Percentiles rank a stretch among this genome's conserved stretches.
Evolutionary conservation across 352 stramenopile genomes (phyloP).

Genomic region (Nannochloropsis limnetica): DNA sequence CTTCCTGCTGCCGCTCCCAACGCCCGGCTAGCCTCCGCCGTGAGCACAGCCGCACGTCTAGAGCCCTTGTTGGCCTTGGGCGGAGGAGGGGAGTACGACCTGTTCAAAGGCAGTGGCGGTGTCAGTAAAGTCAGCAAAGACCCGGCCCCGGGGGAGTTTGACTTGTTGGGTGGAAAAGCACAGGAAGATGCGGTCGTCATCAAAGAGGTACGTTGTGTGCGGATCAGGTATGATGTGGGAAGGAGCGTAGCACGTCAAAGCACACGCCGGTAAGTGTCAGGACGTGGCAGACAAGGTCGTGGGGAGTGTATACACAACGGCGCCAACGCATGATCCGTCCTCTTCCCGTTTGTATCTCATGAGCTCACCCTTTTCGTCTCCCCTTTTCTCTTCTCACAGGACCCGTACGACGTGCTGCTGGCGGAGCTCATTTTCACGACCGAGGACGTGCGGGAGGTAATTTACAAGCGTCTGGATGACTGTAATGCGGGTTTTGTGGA

Average conservation of each 20-base stretch:
- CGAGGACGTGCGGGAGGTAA: slow-evolving; percentile 30
- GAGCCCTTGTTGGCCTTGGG: not conserved
- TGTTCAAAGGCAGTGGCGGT: not conserved
- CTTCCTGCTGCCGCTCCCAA: not conserved
- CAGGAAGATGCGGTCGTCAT: slow-evolving; percentile 18
- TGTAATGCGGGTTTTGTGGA: slow-evolving; percentile 13
- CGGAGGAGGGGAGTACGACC: slow-evolving; percentile 10
- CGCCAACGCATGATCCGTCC: not conserved
- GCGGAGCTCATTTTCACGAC: slow-evolving; percentile 35
- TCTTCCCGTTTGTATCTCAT: not conserved
- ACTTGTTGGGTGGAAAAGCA: slow-evolving; percentile 23
- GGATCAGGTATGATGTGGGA: not conserved
- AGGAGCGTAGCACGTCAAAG: not conserved
- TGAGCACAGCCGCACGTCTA: not conserved
- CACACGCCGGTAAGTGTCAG: too few relatives aligned
- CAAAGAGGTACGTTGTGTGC: not conserved
- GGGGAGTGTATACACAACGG: not conserved
- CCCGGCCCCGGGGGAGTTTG: not conserved
- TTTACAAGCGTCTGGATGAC: slow-evolving; percentile 1
- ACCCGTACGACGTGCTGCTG: slow-evolving; percentile 28
- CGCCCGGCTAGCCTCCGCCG: not conserved
- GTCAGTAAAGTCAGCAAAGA: not conserved
- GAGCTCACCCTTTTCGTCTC: not conserved
- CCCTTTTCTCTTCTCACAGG: not conserved
- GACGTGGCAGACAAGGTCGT: not conserved